Base-by-base conservation (phyloP, 176 grass and related monocot species). In the Eremochloa ophiuroides region DNA sequence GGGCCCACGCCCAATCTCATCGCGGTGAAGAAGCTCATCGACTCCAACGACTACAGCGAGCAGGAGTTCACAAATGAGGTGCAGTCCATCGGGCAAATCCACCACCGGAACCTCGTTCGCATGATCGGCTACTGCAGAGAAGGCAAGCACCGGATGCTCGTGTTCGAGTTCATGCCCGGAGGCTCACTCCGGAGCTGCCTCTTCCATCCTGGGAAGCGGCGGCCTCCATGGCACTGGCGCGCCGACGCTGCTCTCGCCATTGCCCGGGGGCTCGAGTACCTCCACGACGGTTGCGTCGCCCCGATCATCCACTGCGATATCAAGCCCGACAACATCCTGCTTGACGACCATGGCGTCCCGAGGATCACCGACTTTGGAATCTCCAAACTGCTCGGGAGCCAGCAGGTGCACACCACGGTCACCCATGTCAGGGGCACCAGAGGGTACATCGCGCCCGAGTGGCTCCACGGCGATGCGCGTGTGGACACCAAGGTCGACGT, bases 401-500 rank as follows among this genome's bases (percentile, higher is more conserved):
- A 84, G 34, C 62, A 58, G 37, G 72, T 84, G 82, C 47, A 77
- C 63, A 26, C 73, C 4, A 84, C 82, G 13, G 73, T 84, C 8
- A 84, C 82, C 35, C 40, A 84, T 3, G 23, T 84, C 2, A 20
- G 63, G 63, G 82, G 82, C 20, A 84, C 82, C 5, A 59, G 47
- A 1, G 82, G 73, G 0, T 77, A 84, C 82, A 77, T 84, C 26
- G 62, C 82, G 2, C 82, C 62, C 0, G 82, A 84, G 82, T 84
- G 82, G 82, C 28, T 84, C 71, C 81, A 16, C 26, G 29, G 46
- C 62, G 62, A 76, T 0, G 46, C n/a, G 2, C 82, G 25, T 26
- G 33, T 82, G 8, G 69, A 82, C 62, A 84, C 73, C 23, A 69
- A 69, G 35, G 82, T 7, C 1, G 91, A 94, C 2, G 92, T 89